A percentile compares a stretch with the other conserved stretches of the same genome.
Evolutionary conservation across 2,329 filamentous ascomycete species (phyloP).

Genomic region (Paecilomyces formosus): DNA sequence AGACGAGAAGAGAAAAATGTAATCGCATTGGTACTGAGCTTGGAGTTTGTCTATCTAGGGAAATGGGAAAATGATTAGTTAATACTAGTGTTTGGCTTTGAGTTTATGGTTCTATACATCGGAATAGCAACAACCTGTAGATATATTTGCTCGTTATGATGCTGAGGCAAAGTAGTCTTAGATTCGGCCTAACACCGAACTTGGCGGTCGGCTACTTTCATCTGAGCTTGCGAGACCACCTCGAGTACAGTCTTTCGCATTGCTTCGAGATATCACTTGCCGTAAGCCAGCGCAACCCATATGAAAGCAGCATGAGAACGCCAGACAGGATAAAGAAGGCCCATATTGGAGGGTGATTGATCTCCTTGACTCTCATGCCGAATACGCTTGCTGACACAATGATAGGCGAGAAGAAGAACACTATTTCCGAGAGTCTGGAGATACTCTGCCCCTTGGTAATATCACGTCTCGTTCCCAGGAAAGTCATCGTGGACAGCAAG

Average conservation of each 20-base stretch:
- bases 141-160: no score
- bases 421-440: neutral
- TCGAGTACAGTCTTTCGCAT: neutral
- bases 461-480: neutral
- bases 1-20: neutral
- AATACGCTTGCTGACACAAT: neutral
- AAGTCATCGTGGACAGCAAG: neutral
- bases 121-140: no score
- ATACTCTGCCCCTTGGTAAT: neutral
- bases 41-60: neutral
- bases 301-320: neutral
- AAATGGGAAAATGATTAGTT: neutral
- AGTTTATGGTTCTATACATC: no score
- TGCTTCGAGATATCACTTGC: neutral
- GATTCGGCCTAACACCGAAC: neutral
- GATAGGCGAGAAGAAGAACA: neutral
- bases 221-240: neutral
- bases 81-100: neutral
- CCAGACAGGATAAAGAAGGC: neutral
- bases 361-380: neutral
- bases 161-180: no score
- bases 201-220: neutral
- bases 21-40: neutral
- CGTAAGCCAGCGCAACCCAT: neutral
- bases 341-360: neutral